Percentiles rank a stretch among this genome's conserved stretches.
These are phyloP conservation scores for Penicillium sp. DNA, from an alignment of 2,329 filamentous ascomycete genomes.

Conservation along the genomic window DNA sequence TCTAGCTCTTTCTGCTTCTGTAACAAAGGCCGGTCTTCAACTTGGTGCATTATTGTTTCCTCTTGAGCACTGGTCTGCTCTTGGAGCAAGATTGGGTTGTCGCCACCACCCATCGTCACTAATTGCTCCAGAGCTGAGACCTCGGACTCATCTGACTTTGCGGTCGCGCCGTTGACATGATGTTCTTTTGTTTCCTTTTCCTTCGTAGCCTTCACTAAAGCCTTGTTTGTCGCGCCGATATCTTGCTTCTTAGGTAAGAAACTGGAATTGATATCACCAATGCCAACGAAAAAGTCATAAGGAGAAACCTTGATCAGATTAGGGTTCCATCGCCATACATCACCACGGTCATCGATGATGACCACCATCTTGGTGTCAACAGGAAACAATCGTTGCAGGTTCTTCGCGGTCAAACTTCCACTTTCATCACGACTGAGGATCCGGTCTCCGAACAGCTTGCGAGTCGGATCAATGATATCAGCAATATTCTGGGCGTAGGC, in stretches of 20 bases:
- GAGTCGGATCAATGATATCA: constrained; percentile 85
- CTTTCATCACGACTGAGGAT: constrained; percentile 97
- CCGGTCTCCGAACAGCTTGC: constrained; percentile 85
- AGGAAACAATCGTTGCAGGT: constrained; percentile 83
- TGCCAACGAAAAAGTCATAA: constrained; percentile 97
- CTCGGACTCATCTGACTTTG: constrained; percentile 32
- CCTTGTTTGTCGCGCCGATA: constrained; percentile 49
- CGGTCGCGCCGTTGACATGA: constrained; percentile 34
- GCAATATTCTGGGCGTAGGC: constrained; percentile 94
- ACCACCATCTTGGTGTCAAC: constrained; percentile 99
- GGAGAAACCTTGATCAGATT: constrained; percentile 93
- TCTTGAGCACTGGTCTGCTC: constrained; percentile 82
- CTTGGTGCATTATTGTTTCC: constrained; percentile 79
- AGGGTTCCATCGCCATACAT: constrained; percentile 91
- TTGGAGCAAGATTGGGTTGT: constrained; percentile 66
- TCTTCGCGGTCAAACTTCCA: constrained; percentile 87
- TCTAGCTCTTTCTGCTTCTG: constrained; percentile 90
- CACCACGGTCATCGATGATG: constrained; percentile 94
- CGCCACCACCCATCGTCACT: constrained; percentile 69
- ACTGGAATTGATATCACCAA: constrained; percentile 97
- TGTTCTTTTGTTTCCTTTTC: constrained; percentile 28
- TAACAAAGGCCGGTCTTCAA: constrained; percentile 82
- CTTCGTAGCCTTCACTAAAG: constrained; percentile 25
- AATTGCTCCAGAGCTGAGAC: constrained; percentile 68
- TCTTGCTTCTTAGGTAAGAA: constrained; percentile 78